Percentiles rank a stretch among this genome's conserved stretches.
phyloP scores from a whole-genome alignment of 306 rosid genomes.

The Styphnolobium japonicum region DNA sequence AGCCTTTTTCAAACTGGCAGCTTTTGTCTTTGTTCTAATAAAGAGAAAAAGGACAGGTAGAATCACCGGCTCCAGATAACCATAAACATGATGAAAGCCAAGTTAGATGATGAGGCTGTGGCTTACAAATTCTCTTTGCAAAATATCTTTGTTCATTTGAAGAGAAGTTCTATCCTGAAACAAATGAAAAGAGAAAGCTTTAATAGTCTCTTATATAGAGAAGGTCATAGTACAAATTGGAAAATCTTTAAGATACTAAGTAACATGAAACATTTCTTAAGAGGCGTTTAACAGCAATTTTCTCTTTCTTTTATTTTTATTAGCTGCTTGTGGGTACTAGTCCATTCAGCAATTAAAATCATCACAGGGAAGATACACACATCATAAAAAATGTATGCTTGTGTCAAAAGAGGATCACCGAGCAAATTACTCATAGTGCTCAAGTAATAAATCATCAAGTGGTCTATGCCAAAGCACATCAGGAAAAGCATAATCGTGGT shows the following conservation, averaged over 20 bases:
- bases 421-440: neutral
- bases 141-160: neutral
- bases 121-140: neutral
- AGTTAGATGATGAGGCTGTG: neutral
- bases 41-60: neutral
- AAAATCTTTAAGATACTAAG: neutral
- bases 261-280: conserved; percentile 7
- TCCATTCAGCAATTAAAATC: neutral
- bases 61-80: conserved; percentile 4
- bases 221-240: neutral
- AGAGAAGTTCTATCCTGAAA: conserved; percentile 40
- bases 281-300: neutral
- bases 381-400: too few species aligned
- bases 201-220: neutral
- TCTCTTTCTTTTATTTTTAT: neutral
- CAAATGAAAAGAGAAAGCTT: neutral
- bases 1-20: neutral
- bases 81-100: neutral
- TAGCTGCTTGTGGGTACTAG: neutral
- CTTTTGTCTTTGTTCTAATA: conserved; percentile 1
- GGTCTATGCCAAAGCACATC: too few species aligned
- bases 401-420: neutral
- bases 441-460: neutral
- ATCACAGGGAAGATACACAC: neutral
- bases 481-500: neutral